A percentile compares a stretch with the other conserved stretches of the same genome.
phyloP scores from a whole-genome alignment of 2,329 filamentous ascomycete genomes.

The Aspergillus novofumigatus region DNA sequence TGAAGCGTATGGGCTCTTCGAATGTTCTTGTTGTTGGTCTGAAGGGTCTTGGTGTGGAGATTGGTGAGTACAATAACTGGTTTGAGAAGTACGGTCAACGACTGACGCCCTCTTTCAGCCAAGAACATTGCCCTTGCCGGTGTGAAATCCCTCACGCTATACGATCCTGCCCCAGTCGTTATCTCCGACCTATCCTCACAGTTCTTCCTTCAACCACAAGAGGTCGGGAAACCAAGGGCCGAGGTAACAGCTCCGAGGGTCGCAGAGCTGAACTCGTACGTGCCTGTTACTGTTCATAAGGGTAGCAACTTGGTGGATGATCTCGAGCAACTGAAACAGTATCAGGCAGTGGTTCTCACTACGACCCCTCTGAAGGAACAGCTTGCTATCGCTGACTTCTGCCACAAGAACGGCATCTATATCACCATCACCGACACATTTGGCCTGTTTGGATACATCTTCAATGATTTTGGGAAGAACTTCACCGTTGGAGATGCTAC shows the following conservation, averaged over 20 bases:
- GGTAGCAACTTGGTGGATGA: slow-evolving; percentile 65
- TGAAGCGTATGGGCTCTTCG: slow-evolving; percentile 98
- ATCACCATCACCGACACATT: slow-evolving; percentile 84
- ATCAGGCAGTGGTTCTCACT: slow-evolving; percentile 89
- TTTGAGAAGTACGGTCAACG: background rate
- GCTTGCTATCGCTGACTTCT: slow-evolving; percentile 82
- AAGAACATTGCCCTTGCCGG: slow-evolving; percentile 98
- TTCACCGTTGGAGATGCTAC: slow-evolving; percentile 88
- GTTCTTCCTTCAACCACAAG: slow-evolving; percentile 86
- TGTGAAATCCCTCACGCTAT: slow-evolving; percentile 93
- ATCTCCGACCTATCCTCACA: slow-evolving; percentile 92
- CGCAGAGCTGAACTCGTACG: slow-evolving; percentile 93
- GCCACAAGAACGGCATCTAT: slow-evolving; percentile 89
- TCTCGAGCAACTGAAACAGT: slow-evolving; percentile 78
- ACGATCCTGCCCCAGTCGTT: slow-evolving; percentile 78
- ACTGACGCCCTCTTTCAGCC: slow-evolving; percentile 47
- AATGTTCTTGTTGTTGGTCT: slow-evolving; percentile 89
- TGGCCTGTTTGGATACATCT: slow-evolving; percentile 90
- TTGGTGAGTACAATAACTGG: slow-evolving; percentile 46
- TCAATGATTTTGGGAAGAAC: slow-evolving; percentile 94
- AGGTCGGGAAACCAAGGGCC: slow-evolving; percentile 89
- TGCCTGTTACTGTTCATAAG: slow-evolving; percentile 74
- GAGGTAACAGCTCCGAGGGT: slow-evolving; percentile 82
- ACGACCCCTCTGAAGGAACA: slow-evolving; percentile 77
- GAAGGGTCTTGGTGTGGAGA: slow-evolving; percentile 92